Conservation (phyloP, 1,139 yeast species). For the Taphrina communis region DNA sequence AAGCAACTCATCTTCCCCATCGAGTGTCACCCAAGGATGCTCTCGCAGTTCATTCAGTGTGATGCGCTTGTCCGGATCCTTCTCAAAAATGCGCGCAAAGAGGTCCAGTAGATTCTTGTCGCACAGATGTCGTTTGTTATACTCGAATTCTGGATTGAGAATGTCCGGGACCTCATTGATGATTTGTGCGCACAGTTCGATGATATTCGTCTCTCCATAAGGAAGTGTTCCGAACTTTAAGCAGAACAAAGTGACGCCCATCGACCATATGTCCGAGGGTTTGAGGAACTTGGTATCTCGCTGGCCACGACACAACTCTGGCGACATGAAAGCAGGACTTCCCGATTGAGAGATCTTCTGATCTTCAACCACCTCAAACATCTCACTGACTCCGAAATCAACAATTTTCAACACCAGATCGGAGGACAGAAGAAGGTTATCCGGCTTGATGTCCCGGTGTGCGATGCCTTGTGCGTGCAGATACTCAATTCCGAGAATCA, state of each 20-base stretch:
- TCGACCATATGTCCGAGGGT: conserved; percentile 79
- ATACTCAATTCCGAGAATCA: conserved; percentile 85
- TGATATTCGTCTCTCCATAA: conserved; percentile 54
- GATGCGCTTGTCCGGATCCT: conserved; percentile 63
- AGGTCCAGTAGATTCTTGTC: conserved; percentile 49
- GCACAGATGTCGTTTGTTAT: conserved; percentile 49
- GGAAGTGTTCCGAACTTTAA: conserved; percentile 54
- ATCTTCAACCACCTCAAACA: conserved; percentile 65
- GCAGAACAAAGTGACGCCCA: conserved; percentile 67
- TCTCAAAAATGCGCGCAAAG: conserved; percentile 53
- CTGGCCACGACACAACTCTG: conserved; percentile 56
- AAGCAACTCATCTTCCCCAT: conserved; percentile 53
- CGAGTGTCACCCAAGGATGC: conserved; percentile 64
- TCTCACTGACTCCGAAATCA: conserved; percentile 89
- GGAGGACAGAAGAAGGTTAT: conserved; percentile 75
- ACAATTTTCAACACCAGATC: conserved; percentile 85
- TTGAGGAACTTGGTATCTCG: conserved; percentile 63
- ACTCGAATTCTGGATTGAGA: conserved; percentile 45
- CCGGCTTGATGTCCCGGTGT: conserved; percentile 95
- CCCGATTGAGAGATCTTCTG: conserved; percentile 64
- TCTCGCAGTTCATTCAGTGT: conserved; percentile 60
- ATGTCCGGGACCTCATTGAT: conserved; percentile 47
- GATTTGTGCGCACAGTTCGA: conserved; percentile 58
- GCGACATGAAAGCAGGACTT: conserved; percentile 83
- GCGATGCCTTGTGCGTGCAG: conserved; percentile 90